These are phyloP conservation scores for Curvularia lunata DNA, from an alignment of 2,329 filamentous ascomycete genomes.

Conservation along the genomic window DNA sequence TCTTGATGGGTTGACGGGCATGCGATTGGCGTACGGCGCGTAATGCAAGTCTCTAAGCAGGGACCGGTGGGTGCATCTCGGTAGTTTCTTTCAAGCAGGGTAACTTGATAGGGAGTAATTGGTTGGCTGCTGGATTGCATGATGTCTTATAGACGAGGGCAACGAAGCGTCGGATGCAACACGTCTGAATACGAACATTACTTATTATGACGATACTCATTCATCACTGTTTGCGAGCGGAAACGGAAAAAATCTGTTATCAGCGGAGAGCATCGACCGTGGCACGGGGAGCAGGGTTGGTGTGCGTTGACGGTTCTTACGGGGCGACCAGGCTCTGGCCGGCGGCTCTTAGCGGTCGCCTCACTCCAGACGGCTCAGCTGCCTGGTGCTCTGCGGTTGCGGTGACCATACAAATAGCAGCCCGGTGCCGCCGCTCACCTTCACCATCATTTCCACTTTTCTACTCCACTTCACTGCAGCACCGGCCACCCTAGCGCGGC, in stretches of 20 bases:
- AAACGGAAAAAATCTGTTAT: not conserved
- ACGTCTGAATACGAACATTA: conserved; percentile 8
- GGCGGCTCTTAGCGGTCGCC: conserved; percentile 22
- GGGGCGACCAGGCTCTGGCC: conserved; percentile 18
- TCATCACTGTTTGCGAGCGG: not conserved
- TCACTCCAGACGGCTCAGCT: conserved; percentile 19
- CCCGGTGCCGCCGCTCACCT: conserved; percentile 7
- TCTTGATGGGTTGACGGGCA: conserved; percentile 16
- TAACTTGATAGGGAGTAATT: conserved; percentile 30
- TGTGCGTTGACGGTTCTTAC: conserved; percentile 17
- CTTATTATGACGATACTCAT: not conserved
- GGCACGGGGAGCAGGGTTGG: conserved; percentile 6
- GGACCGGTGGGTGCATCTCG: conserved; percentile 7
- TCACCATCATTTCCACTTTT: conserved; percentile 11
- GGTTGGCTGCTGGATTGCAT: conserved; percentile 10
- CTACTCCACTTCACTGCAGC: conserved; percentile 33
- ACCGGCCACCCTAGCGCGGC: conserved; percentile 33
- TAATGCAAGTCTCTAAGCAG: conserved; percentile 12
- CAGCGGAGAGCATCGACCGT: not conserved
- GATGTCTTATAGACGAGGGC: conserved; percentile 14
- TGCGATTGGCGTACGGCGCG: conserved; percentile 26
- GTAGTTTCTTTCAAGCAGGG: conserved; percentile 20
- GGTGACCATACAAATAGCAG: conserved; percentile 12
- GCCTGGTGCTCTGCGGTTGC: conserved; percentile 13
- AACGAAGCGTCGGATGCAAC: conserved; percentile 10